Percentiles rank a stretch among this genome's conserved stretches.
Conservation (phyloP, 2,329 filamentous ascomycete genomes). For the Colletotrichum abscissum region DNA sequence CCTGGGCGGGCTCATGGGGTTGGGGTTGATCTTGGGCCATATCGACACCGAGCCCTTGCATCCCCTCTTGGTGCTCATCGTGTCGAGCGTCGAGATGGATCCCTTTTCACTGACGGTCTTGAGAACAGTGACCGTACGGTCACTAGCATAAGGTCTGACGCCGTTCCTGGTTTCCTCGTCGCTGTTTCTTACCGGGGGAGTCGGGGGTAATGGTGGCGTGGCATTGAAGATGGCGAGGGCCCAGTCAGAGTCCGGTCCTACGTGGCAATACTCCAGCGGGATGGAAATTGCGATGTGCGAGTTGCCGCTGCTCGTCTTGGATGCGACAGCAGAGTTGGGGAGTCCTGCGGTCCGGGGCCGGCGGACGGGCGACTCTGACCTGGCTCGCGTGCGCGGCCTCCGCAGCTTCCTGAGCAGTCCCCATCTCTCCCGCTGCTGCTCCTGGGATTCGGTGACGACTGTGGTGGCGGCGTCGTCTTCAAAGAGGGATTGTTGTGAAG, state of each 20-base stretch:
- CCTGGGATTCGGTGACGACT: constrained; percentile 30
- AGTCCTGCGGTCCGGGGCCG: constrained; percentile 44
- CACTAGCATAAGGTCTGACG: constrained; percentile 36
- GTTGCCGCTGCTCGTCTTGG: constrained; percentile 63
- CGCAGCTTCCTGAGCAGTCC: constrained; percentile 51
- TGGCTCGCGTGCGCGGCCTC: constrained; percentile 35
- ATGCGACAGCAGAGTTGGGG: constrained; percentile 67
- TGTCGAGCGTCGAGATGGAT: constrained; percentile 39
- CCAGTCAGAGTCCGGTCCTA: constrained; percentile 43
- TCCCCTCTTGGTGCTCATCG: constrained; percentile 19
- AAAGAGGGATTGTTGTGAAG: constrained; percentile 39
- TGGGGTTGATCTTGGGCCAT: constrained; percentile 32
- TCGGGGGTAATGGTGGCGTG: constrained; percentile 39
- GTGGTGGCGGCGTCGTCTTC: constrained; percentile 26
- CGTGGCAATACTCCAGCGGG: constrained; percentile 61
- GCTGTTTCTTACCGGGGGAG: constrained; percentile 14
- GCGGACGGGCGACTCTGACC: constrained; percentile 39
- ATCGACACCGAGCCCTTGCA: constrained; percentile 29
- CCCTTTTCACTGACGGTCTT: constrained; percentile 51
- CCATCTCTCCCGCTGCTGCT: constrained; percentile 51
- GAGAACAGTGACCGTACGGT: constrained; percentile 43
- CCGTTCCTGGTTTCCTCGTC: constrained; percentile 16
- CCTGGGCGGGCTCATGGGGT: constrained; percentile 30
- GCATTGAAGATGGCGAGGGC: constrained; percentile 36
- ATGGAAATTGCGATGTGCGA: constrained; percentile 72